Conservation (phyloP, 345 rosid species). For the Cardamine resedifolia region DNA sequence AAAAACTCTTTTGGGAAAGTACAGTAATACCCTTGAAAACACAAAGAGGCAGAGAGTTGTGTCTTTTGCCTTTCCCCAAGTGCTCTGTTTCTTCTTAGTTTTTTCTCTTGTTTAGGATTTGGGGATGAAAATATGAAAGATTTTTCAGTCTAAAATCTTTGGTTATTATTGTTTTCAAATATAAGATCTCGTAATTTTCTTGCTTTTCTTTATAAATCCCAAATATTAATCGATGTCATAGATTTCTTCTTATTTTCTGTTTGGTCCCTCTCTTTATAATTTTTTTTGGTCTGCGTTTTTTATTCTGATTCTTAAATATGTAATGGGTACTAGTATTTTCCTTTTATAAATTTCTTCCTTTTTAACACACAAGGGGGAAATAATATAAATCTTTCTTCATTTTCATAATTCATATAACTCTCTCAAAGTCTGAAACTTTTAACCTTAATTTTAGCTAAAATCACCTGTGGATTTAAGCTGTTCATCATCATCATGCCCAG, state of each 20-base stretch:
- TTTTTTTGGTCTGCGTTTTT: slow-evolving; percentile 30
- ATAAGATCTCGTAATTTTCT: slow-evolving; percentile 15
- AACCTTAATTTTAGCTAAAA: neutral
- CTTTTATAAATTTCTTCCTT: slow-evolving; percentile 14
- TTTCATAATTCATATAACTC: slow-evolving; percentile 10
- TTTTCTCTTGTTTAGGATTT: slow-evolving; percentile 1
- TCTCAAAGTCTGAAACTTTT: slow-evolving; percentile 23
- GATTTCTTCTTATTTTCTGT: slow-evolving; percentile 21
- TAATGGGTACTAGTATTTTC: slow-evolving; percentile 31
- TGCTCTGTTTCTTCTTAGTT: slow-evolving; percentile 29
- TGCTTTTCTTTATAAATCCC: slow-evolving; percentile 20
- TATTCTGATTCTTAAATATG: slow-evolving; percentile 40
- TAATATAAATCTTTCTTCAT: neutral
- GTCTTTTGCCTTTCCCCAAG: slow-evolving; percentile 19
- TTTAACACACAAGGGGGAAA: neutral
- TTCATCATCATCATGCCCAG: slow-evolving; percentile 44
- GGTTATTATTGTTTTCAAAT: neutral
- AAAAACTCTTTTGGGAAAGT: slow-evolving; percentile 2
- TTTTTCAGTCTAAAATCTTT: slow-evolving; percentile 9
- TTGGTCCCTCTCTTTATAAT: slow-evolving; percentile 26
- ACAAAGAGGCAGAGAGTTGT: slow-evolving; percentile 14
- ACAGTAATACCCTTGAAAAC: slow-evolving; percentile 32
- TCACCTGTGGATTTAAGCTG: slow-evolving; percentile 29
- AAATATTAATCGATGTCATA: neutral
- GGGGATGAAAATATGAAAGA: slow-evolving; percentile 4